Evolutionary conservation across 257 asterid genomes (phyloP).

Genomic region (Nicotiana undulata): DNA sequence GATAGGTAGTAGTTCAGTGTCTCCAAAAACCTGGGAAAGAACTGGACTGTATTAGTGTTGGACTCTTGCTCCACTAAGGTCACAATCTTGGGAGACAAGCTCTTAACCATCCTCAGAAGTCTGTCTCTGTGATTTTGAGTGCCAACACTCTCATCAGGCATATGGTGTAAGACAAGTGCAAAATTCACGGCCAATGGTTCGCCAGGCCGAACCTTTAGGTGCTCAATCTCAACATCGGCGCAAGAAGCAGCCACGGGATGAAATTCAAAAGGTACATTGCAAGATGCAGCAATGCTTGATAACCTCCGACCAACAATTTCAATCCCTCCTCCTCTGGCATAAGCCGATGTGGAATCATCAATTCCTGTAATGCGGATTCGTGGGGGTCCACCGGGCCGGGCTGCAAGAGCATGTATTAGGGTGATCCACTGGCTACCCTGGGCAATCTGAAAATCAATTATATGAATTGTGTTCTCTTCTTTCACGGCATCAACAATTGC

Average conservation of each 20-base stretch:
- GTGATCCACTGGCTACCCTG: conserved; percentile 32
- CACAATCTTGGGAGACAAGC: conserved; percentile 24
- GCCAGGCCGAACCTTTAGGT: conserved; percentile 13
- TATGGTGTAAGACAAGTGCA: conserved; percentile 22
- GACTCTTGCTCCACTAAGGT: conserved; percentile 27
- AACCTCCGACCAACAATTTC: conserved; percentile 22
- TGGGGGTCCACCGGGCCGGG: conserved; percentile 28
- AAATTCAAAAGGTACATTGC: conserved; percentile 22
- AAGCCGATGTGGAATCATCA: conserved; percentile 22
- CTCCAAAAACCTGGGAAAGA: conserved; percentile 23
- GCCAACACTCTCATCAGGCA: conserved; percentile 24
- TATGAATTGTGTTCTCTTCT: conserved; percentile 18
- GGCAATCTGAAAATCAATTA: conserved; percentile 24
- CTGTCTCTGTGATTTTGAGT: conserved; percentile 22
- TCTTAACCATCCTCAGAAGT: conserved; percentile 23
- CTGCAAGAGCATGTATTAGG: conserved; percentile 24
- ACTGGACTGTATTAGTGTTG: conserved; percentile 21
- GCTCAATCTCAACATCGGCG: conserved; percentile 14
- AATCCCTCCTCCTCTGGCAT: conserved; percentile 27
- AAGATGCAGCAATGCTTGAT: conserved; percentile 18
- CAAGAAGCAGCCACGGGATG: conserved; percentile 14
- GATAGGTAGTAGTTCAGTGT: conserved; percentile 20
- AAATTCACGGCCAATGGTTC: conserved; percentile 29
- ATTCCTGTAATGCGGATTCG: conserved; percentile 25
- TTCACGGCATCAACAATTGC: conserved; percentile 33